Evolutionary conservation across 225 moss, liverwort and hornwort genomes (phyloP).

Genomic region (Straminergon stramineum): DNA sequence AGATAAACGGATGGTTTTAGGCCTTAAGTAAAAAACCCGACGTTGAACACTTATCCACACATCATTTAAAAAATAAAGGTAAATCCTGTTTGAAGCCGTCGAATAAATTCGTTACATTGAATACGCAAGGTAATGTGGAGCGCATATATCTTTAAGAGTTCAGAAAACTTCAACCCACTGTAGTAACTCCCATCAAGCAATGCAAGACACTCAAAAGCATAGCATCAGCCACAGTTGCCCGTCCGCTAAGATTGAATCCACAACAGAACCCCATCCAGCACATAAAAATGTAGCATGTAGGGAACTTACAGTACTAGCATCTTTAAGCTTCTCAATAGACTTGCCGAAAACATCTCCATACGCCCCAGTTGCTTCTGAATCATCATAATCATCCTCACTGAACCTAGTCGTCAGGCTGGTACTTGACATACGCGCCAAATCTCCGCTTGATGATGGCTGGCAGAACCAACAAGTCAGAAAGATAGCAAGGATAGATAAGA

Average conservation of each 20-base stretch:
- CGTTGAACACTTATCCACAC: neutral
- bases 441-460: slow-evolving; percentile 29
- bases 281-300: neutral
- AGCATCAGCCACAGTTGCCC: neutral
- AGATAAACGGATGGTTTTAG: neutral
- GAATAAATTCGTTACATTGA: neutral
- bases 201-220: neutral
- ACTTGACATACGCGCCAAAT: neutral
- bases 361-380: slow-evolving; percentile 27
- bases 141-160: neutral
- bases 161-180: neutral
- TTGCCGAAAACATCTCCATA: slow-evolving; percentile 51
- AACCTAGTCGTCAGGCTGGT: slow-evolving; percentile 14
- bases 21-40: neutral
- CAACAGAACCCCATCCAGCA: neutral
- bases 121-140: neutral
- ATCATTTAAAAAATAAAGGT: neutral
- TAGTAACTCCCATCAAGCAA: neutral
- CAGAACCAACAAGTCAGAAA: slow-evolving; percentile 9
- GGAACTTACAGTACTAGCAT: slow-evolving; percentile 46
- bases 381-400: slow-evolving; percentile 20
- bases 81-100: neutral
- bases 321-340: slow-evolving; percentile 56
- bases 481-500: neutral
- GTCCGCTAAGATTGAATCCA: neutral